Evolutionary conservation across 2,329 filamentous ascomycete genomes (phyloP), one percentile per base, ranked within the genome.

Genomic region (Exophiala sp.): DNA sequence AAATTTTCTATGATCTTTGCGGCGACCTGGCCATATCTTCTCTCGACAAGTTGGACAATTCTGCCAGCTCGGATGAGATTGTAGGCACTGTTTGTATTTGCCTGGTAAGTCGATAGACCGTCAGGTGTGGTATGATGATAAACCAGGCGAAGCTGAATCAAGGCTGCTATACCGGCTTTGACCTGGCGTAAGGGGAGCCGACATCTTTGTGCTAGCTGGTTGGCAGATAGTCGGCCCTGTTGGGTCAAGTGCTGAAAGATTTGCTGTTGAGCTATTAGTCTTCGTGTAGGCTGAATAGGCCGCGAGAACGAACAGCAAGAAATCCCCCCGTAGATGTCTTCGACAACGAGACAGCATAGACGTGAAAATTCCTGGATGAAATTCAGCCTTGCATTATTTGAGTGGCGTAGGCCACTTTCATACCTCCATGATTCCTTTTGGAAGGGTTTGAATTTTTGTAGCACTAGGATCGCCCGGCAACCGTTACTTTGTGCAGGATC

Each of bases 261-360:
- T 70, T 87, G 85, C 90, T 97, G 57, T 52, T 9, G 43, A 37
- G 30, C 44, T 30, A 43, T 48, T 49, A 56, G 46, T 46, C n/a
- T n/a, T n/a, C 40, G 5, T 24, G 47, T 35, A 34, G 11, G 8
- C 41, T 22, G 22, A 23, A 9, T 6, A 16, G 22, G 14, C n/a
- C 3, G 40, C 41, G 24, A 24, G 53, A 39, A 73, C 85, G 64
- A 85, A 96, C 91, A 66, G 88, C 88, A 56, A 89, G 88, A 52
- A 97, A 81, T 72, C 95, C 87, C n/a, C 65, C 93, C 93, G 68
- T 93, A 91, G 52, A 87, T 78, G 66, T 96, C 89, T 65, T 89
- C 83, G 57, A 97, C 84, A 57, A 96, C 79, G 66, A 95, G 82
- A 73, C 84, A 80, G 75, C 88, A 95, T 65, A 97, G 86, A 79